phyloP scores from a whole-genome alignment of 352 stramenopile genomes.

The Globisporangium splendens region DNA sequence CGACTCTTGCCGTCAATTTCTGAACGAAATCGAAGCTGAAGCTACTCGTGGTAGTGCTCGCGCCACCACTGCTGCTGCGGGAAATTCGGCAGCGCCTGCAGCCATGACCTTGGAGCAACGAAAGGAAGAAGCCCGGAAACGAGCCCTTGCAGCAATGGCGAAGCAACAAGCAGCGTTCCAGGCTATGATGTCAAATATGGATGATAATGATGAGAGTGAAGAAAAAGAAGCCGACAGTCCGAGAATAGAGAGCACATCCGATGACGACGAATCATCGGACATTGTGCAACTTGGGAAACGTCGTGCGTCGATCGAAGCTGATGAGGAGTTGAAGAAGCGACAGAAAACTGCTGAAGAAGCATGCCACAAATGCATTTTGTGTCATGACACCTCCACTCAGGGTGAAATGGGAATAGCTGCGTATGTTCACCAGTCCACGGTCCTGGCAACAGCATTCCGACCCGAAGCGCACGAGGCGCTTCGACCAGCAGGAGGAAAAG shows the following conservation, averaged over 20 bases:
- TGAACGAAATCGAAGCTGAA: conserved; percentile 31
- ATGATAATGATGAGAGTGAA: conserved; percentile 27
- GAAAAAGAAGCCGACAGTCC: conserved; percentile 19
- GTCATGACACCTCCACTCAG: conserved; percentile 73
- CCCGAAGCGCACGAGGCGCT: conserved; percentile 69
- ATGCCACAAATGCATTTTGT: conserved; percentile 79
- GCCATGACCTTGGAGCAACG: conserved; percentile 65
- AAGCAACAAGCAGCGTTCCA: conserved; percentile 83
- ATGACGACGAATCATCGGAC: conserved; percentile 6
- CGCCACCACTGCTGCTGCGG: conserved; percentile 4
- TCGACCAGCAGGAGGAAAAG: conserved; percentile 35
- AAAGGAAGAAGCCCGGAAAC: conserved; percentile 74
- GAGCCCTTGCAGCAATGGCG: conserved; percentile 75
- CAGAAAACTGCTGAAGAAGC: conserved; percentile 39
- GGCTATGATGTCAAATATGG: conserved; percentile 68
- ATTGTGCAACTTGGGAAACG: conserved; percentile 41
- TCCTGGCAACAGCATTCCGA: conserved; percentile 72
- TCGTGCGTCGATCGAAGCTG: conserved; percentile 26
- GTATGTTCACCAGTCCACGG: conserved; percentile 86
- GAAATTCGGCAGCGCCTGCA: conserved; percentile 5
- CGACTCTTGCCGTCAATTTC: conserved; percentile 28
- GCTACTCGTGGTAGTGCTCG: conserved; percentile 23
- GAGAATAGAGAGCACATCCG: conserved; percentile 15
- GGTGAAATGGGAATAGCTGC: conserved; percentile 84
- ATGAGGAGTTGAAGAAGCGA: conserved; percentile 39